A percentile compares a stretch with the other conserved stretches of the same genome.
Evolutionary conservation across 441 rosid genomes (phyloP).

Genomic region (Pelargonium citronellum): DNA sequence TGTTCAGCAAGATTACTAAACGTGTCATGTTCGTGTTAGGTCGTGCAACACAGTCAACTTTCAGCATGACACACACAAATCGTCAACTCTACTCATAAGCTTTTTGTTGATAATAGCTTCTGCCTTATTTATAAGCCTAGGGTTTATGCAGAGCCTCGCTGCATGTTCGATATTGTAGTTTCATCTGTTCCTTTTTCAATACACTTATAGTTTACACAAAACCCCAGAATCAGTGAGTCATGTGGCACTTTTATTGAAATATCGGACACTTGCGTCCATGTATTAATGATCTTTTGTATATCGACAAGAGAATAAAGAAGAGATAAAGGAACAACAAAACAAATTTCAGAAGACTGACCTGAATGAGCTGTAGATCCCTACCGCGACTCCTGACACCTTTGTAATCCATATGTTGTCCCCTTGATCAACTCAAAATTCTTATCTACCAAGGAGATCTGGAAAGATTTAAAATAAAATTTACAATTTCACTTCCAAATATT

Average conservation of each 20-base stretch:
- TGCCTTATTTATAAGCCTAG: no score
- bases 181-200: background rate
- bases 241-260: background rate
- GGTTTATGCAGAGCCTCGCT: no score
- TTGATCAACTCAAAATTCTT: conserved; percentile 9
- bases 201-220: background rate
- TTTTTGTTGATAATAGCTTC: no score
- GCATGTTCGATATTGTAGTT: background rate
- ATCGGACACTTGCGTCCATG: background rate
- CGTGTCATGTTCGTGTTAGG: no score
- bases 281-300: background rate
- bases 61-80: no score
- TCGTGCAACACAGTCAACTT: no score
- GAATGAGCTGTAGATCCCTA: conserved; percentile 22
- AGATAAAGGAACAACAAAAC: background rate
- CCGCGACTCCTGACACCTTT: conserved; percentile 9
- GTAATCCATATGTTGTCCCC: conserved; percentile 10
- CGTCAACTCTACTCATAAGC: no score
- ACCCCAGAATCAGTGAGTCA: background rate
- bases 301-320: background rate
- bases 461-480: background rate
- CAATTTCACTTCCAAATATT: background rate
- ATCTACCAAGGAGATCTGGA: conserved; percentile 6
- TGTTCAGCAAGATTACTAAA: no score
- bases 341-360: conserved; percentile 24